phyloP scores from a whole-genome alignment of 2,329 filamentous ascomycete genomes.

The Arthrobotrys conoides region DNA sequence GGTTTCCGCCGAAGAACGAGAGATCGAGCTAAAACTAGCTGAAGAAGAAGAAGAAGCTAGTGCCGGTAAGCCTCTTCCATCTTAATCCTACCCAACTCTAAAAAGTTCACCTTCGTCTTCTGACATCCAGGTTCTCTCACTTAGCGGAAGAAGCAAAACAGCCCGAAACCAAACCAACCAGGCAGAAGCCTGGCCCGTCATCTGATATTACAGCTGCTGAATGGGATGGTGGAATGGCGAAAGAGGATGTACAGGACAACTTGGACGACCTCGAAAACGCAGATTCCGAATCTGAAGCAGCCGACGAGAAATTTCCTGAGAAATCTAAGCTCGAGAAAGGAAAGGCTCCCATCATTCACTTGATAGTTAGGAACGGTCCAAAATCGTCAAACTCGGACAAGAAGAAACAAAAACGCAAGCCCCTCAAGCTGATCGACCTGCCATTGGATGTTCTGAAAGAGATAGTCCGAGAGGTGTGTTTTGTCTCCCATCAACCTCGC shows the following conservation, averaged over 20 bases:
- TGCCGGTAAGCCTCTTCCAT: constrained; percentile 25
- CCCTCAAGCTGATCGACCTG: constrained; percentile 79
- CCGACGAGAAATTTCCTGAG: constrained; percentile 33
- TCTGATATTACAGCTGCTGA: constrained; percentile 58
- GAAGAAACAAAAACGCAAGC: constrained; percentile 65
- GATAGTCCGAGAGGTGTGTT: constrained; percentile 80
- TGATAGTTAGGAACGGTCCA: constrained; percentile 30
- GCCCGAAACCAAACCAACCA: constrained; percentile 13
- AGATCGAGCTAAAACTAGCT: constrained; percentile 29
- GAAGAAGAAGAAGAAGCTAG: constrained; percentile 32
- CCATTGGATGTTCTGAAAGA: constrained; percentile 83
- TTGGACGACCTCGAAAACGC: constrained; percentile 57
- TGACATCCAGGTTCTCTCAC: background rate
- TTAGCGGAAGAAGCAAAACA: constrained; percentile 24
- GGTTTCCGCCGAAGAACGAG: constrained; percentile 28
- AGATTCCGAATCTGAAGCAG: constrained; percentile 53
- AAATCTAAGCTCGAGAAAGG: constrained; percentile 51
- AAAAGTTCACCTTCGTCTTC: background rate
- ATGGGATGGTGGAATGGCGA: constrained; percentile 60
- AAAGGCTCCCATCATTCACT: constrained; percentile 43
- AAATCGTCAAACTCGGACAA: constrained; percentile 38
- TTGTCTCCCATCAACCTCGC: constrained; percentile 6
- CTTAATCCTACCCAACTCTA: background rate
- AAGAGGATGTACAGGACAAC: constrained; percentile 58
- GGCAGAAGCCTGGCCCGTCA: constrained; percentile 54